Percentiles rank a stretch among this genome's conserved stretches.
Evolutionary conservation across 306 rosid genomes (phyloP).

Genomic region (Ormosia semicastrata): DNA sequence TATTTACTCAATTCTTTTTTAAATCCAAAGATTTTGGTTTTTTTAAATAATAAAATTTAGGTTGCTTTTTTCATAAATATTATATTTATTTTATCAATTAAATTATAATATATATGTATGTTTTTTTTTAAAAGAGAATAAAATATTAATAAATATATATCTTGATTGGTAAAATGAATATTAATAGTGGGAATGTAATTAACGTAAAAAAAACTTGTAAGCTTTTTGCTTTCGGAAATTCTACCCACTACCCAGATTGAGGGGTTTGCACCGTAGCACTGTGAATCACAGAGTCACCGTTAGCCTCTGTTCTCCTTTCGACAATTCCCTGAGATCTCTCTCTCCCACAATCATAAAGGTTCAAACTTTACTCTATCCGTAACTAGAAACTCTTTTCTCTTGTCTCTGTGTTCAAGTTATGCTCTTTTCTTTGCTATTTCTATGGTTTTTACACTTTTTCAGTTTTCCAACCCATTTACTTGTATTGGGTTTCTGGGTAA

Average conservation of each 20-base stretch:
- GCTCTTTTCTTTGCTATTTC: neutral
- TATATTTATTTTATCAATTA: too few species aligned
- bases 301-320: neutral
- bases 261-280: neutral
- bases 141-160: too few species aligned
- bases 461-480: neutral
- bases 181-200: too few species aligned
- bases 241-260: neutral
- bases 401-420: neutral
- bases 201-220: too few species aligned
- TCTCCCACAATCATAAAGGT: neutral
- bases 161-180: too few species aligned
- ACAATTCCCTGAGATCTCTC: constrained; percentile 23
- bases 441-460: neutral
- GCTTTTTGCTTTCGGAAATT: too few species aligned
- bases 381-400: neutral
- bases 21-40: neutral
- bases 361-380: neutral
- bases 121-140: too few species aligned
- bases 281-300: neutral
- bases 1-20: too few species aligned
- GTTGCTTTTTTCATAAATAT: too few species aligned
- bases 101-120: too few species aligned
- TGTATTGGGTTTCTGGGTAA: neutral
- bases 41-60: too few species aligned